Evolutionary conservation across 805 yeast genomes (phyloP), one percentile per base, ranked within the genome.

Genomic region (Zygoascus biomembranicola): DNA sequence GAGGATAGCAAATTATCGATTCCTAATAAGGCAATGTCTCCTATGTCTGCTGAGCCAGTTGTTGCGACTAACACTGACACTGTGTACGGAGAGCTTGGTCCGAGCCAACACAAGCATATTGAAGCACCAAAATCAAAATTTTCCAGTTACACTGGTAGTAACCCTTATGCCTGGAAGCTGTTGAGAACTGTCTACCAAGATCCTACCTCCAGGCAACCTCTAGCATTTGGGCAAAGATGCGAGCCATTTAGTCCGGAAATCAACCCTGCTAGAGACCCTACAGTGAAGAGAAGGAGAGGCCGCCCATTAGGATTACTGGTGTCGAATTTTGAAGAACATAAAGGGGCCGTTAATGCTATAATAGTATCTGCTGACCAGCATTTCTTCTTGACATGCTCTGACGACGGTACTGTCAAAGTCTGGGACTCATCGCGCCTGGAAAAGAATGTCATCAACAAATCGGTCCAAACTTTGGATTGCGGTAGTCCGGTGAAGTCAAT

Each of bases 401-500:
- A 82, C 48, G 77, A 77, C 31, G 96, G 97, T 0, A 63, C 71
- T 1, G 62, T 94, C 42, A 84, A 81, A 58, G 67, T 92, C 0
- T 94, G 97, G 97, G 95, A 88, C 63, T 68, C 83, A 0, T 61
- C 70, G 9, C 79, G 81, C 54, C 69, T 90, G 39, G 88, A 83
- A 51, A 77, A 77, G 52, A 85, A 84, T 43, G 78, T 82, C 2
- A 59, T 62, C 32, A 66, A 65, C 46, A 56, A 61, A 32, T 54
- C 70, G 9, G 59, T 65, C 9, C 66, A 62, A 44, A 62, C 69
- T 2, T 51, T 63, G 37, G 47, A 49, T 8, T 63, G 59, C 41
- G 59, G 57, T 6, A 31, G 56, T 13, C 57, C 59, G 41, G 70
- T 68, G 23, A 59, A 57, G 48, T 49, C 61, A 20, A 51, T 66